A percentile compares a stretch with the other conserved stretches of the same genome.
phyloP scores from a whole-genome alignment of 371 early-diverging fungal genomes.

The Mortierella sp. region DNA sequence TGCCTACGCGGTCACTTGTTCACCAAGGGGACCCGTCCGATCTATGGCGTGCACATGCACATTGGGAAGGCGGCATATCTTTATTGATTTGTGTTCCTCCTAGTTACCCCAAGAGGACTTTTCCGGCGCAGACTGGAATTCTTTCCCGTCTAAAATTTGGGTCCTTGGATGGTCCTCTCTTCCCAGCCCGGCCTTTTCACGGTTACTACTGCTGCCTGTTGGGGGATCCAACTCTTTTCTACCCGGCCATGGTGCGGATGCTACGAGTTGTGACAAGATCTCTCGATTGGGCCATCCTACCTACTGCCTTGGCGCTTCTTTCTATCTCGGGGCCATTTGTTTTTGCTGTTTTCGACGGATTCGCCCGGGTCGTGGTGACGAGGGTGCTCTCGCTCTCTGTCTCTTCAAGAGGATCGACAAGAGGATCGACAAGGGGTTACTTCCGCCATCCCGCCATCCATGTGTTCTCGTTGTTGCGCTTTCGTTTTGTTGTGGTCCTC shows the following conservation, averaged over 20 bases:
- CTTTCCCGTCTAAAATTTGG: neutral
- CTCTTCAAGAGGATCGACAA: constrained; percentile 5
- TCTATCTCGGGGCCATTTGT: constrained; percentile 1
- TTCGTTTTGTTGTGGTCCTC: constrained; percentile 31
- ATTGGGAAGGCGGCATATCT: neutral
- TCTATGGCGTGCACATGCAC: neutral
- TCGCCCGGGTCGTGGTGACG: constrained; percentile 9
- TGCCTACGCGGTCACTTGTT: neutral
- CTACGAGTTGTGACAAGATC: constrained; percentile 4
- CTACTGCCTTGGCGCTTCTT: neutral
- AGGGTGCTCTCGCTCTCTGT: neutral
- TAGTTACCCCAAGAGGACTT: neutral
- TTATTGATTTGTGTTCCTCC: neutral
- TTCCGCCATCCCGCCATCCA: constrained; percentile 20
- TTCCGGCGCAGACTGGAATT: neutral
- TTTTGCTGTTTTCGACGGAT: neutral
- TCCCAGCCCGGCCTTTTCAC: neutral
- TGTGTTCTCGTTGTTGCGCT: constrained; percentile 26
- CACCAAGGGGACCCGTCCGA: neutral
- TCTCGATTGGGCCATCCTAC: neutral
- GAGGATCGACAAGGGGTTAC: constrained; percentile 36
- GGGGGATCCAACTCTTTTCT: neutral
- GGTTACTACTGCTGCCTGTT: neutral
- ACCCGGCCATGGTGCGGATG: neutral
- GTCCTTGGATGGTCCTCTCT: neutral